Evolutionary conservation across 2,329 filamentous ascomycete genomes (phyloP), one percentile per base, ranked within the genome.

Genomic region (Didymella pomorum): DNA sequence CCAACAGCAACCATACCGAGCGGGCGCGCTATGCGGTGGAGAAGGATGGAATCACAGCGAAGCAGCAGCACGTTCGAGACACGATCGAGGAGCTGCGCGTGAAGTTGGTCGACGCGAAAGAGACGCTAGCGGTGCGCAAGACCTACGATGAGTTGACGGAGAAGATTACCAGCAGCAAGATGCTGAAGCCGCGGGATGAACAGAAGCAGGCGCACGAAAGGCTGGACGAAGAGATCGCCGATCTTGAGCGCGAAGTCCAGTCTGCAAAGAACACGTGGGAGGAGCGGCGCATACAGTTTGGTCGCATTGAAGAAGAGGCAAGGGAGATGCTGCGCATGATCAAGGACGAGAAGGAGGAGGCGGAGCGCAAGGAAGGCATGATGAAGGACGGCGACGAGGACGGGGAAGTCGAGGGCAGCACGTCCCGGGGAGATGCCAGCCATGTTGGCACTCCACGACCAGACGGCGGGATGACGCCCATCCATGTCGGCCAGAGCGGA

Each of bases 341-440:
- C 71, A 88, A 93, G 60, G 93, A 97, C 71, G 94, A 97, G 82
- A 96, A 97, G 79, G 93, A 97, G 75, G 93, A 97, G 78, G 91
- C 95, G 0, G 93, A 97, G 78, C 83, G 92, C 41, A 86, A 92
- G 53, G 92, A 96, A 76, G 92, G 92, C 25, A 79, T 79, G 76
- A 79, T 79, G 61, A 78, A 78, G 46, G 77, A 76, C 31, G 74
- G 71, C 1, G 79, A 78, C 14, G 76, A 76, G 16, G 78, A 76
- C 20, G 76, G 73, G 3, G 73, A 80, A 52, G 76, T 69, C 14
- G 79, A 80, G 43, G 78, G 75, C 23, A 73, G 68, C 52, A 74
- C 68, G 3, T 73, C 69, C 35, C 71, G 76, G 37, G 76, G 73
- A 31, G 74, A 74, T 51, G 64, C 57, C 6, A 82, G 81, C 65